Conservation (phyloP, 2,329 filamentous ascomycete genomes). For the Pseudohalonectria lignicola region DNA sequence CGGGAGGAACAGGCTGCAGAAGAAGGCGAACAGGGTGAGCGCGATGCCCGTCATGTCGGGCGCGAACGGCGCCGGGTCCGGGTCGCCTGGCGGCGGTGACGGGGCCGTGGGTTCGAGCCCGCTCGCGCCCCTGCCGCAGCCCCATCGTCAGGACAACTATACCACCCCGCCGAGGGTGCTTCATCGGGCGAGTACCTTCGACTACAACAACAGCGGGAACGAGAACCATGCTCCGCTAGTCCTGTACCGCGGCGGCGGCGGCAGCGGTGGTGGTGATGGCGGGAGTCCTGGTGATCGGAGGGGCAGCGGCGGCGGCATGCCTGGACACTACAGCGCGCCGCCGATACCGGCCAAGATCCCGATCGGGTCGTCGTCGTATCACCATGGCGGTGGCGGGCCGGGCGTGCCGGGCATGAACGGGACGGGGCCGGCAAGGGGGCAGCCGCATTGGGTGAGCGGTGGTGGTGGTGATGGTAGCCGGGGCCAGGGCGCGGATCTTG, state of each 20-base stretch:
- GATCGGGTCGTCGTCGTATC: slow-evolving; percentile 17
- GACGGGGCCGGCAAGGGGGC: slow-evolving; percentile 6
- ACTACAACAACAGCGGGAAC: slow-evolving; percentile 25
- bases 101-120: slow-evolving; percentile 22
- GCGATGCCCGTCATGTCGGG: slow-evolving; percentile 22
- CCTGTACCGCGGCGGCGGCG: slow-evolving; percentile 16
- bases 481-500: slow-evolving; percentile 35
- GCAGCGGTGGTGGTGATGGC: slow-evolving; percentile 1
- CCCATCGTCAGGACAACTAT: slow-evolving; percentile 38
- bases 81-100: too few species aligned
- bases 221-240: slow-evolving; percentile 36
- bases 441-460: slow-evolving; percentile 5
- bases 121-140: slow-evolving; percentile 39
- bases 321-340: slow-evolving; percentile 32
- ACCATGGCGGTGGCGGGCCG: slow-evolving; percentile 1
- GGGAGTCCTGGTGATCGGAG: slow-evolving; percentile 5
- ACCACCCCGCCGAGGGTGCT: slow-evolving; percentile 29
- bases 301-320: slow-evolving; percentile 9
- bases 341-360: slow-evolving; percentile 64
- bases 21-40: slow-evolving; percentile 41
- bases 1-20: slow-evolving; percentile 52
- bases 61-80: slow-evolving; percentile 20
- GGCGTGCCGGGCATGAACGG: slow-evolving; percentile 7
- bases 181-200: slow-evolving; percentile 37
- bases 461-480: slow-evolving; percentile 16